Evolutionary conservation across 345 rosid genomes (phyloP), one percentile per base, ranked within the genome.

Genomic region (Punica granatum): DNA sequence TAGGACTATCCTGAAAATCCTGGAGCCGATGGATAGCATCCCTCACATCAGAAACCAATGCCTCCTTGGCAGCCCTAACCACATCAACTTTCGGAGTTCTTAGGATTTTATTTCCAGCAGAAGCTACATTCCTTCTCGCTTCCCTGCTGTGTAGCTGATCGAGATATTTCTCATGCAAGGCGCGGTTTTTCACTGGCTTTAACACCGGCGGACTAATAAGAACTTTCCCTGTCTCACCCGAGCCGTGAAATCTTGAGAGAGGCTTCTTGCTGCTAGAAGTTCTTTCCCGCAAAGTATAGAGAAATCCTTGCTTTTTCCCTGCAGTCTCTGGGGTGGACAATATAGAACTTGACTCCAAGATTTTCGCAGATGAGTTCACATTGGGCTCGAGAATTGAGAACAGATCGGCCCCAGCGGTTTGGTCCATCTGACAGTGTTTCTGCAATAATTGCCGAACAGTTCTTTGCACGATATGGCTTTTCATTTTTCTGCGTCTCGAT

Each of bases 81-180:
- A 71, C 73, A 65, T 86, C 85, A 4, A 69, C 34, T 63, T 75
- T 70, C 59, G 72, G 84, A 84, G 79, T 1, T 61, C 23, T 46
- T 69, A 19, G 11, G 32, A 39, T 49, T 46, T 70, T 64, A 62
- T 73, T 15, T 48, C 68, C 34, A 49, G 41, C 71, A 58, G 69
- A 67, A 46, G 72, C 84, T 5, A 84, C 77, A 71, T 78, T 85
- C 80, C 98, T 79, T 79, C 79, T 88, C 48, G 92, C 96, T 66
- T 92, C 98, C 79, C 98, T 83, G 63, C 41, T 43, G 72, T 86
- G 92, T 44, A 89, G 79, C 60, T 79, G 88, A 70, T 90, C 92
- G 11, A 88, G 87, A 68, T 89, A 88, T 76, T 81, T 88, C 78
- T 93, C 96, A 77, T 90, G 96, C 75, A 89, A 80, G 19, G 83